Conservation (phyloP, 768 basidiomycete genomes). For the Hemileccinum impolitum region DNA sequence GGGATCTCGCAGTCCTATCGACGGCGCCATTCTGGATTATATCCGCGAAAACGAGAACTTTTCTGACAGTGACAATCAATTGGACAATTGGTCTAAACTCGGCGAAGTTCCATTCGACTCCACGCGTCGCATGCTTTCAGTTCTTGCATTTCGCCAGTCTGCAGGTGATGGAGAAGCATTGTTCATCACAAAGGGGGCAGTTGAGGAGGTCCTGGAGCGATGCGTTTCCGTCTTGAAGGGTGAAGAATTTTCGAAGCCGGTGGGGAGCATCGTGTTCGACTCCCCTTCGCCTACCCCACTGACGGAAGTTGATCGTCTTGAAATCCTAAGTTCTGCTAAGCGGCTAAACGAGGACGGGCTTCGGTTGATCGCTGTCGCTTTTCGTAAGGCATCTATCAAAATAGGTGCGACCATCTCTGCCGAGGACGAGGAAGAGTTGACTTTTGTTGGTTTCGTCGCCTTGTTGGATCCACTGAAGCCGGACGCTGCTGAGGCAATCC, state of each 20-base stretch:
- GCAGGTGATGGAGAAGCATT: constrained; percentile 17
- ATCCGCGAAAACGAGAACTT: constrained; percentile 13
- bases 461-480: constrained; percentile 31
- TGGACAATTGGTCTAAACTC: constrained; percentile 28
- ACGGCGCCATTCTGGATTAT: constrained; percentile 32
- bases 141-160: constrained; percentile 29
- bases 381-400: constrained; percentile 20
- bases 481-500: constrained; percentile 30
- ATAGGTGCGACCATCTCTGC: constrained; percentile 11
- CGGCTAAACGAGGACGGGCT: constrained; percentile 31
- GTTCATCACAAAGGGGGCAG: constrained; percentile 30
- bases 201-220: constrained; percentile 32
- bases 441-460: constrained; percentile 30
- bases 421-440: constrained; percentile 28
- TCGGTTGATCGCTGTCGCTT: constrained; percentile 30
- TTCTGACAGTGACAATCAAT: constrained; percentile 2
- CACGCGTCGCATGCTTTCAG: constrained; percentile 33
- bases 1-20: constrained; percentile 35
- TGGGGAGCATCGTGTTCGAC: constrained; percentile 14
- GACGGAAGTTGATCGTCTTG: constrained; percentile 18
- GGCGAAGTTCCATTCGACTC: constrained; percentile 37
- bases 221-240: constrained; percentile 20
- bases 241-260: constrained; percentile 15
- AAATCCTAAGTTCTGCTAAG: constrained; percentile 26
- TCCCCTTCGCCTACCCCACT: constrained; percentile 13